These are phyloP conservation scores for Kodamaea sagamina DNA, from an alignment of 805 yeast genomes.

Conservation along the genomic window DNA sequence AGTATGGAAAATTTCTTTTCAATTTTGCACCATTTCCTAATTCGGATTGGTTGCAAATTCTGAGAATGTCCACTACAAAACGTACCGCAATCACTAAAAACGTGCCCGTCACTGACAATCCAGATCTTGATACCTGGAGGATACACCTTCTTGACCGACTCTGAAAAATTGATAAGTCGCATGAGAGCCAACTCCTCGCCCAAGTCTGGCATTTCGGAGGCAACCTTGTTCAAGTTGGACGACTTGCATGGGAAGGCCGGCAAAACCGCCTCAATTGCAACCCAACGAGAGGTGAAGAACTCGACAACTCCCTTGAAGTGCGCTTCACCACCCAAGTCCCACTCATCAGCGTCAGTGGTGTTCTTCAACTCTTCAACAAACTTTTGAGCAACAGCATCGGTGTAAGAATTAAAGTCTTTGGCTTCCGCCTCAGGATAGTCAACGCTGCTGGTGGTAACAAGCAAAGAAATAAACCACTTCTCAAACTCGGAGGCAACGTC, in stretches of 20 bases:
- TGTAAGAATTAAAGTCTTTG: constrained; percentile 10
- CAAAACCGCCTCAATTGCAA: constrained; percentile 54
- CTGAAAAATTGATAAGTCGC: constrained; percentile 34
- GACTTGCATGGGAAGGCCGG: constrained; percentile 71
- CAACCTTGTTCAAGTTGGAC: constrained; percentile 55
- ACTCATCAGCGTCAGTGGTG: constrained; percentile 47
- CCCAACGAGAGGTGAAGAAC: constrained; percentile 50
- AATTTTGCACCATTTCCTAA: constrained; percentile 6
- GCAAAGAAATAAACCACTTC: constrained; percentile 33
- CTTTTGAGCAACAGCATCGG: constrained; percentile 35
- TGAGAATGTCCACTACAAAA: constrained; percentile 6
- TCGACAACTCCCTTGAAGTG: constrained; percentile 44
- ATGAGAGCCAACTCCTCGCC: constrained; percentile 45
- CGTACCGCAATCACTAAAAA: constrained; percentile 55
- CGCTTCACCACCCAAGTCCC: constrained; percentile 49
- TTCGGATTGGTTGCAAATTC: constrained; percentile 6
- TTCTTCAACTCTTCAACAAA: constrained; percentile 52
- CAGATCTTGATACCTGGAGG: constrained; percentile 56
- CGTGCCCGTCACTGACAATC: constrained; percentile 67
- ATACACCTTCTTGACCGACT: constrained; percentile 37
- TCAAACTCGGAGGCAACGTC: constrained; percentile 28
- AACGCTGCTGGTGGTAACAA: constrained; percentile 24
- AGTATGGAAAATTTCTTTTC: constrained; percentile 13
- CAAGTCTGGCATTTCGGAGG: constrained; percentile 51
- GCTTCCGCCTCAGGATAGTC: constrained; percentile 15